Evolutionary conservation across 352 stramenopile genomes (phyloP).

Genomic region (Phytophthora crassamura): DNA sequence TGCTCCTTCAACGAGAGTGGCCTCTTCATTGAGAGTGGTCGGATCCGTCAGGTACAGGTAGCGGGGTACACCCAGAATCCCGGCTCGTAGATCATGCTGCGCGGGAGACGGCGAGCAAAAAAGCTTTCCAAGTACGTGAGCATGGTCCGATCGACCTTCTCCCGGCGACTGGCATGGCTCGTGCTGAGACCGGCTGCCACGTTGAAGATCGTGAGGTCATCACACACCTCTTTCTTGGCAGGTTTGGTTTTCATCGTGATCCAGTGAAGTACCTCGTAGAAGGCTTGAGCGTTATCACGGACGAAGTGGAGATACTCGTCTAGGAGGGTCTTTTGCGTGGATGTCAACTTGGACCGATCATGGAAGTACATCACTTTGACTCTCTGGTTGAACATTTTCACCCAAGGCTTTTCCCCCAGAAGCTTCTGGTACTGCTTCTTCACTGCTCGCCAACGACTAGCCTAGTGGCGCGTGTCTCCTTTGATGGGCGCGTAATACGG

Average conservation of each 20-base stretch:
- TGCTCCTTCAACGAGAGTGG: not conserved
- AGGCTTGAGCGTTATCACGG: not conserved
- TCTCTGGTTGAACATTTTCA: not conserved
- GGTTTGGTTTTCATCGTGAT: not conserved
- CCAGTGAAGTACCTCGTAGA: conserved; percentile 10
- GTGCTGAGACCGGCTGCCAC: not conserved
- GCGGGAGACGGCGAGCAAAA: not conserved
- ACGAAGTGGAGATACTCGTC: not conserved
- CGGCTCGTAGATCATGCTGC: not conserved
- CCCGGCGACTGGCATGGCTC: no score
- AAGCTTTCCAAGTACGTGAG: not conserved
- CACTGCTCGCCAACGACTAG: not conserved
- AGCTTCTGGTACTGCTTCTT: not conserved
- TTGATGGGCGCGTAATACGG: not conserved
- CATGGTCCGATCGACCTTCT: not conserved
- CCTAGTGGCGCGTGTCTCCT: not conserved
- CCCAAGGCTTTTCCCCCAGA: not conserved
- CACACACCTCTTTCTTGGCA: not conserved
- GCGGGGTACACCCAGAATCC: conserved; percentile 2
- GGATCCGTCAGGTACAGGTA: not conserved
- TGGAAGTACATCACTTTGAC: conserved; percentile 10
- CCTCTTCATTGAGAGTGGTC: not conserved
- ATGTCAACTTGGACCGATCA: not conserved
- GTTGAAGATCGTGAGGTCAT: not conserved
- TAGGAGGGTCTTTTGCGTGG: not conserved